Conservation (phyloP, 2,329 filamentous ascomycete species). For the Dissoconium aciculare region DNA sequence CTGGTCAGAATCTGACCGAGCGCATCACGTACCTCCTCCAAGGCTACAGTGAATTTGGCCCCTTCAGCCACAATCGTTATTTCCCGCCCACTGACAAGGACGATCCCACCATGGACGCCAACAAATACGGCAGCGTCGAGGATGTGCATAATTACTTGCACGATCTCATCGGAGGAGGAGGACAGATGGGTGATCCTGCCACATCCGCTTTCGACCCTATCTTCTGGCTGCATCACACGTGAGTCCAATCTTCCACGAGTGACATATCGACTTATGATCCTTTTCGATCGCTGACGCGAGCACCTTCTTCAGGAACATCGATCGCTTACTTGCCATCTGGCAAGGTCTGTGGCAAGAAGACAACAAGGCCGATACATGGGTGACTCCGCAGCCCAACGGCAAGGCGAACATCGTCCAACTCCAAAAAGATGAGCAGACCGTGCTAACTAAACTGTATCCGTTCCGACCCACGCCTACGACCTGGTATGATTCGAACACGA, state of each 20-base stretch:
- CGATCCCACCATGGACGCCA: not conserved
- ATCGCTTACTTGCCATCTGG: conserved; percentile 64
- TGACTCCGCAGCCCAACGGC: not conserved
- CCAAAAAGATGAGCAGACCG: not conserved
- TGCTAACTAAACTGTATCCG: not conserved
- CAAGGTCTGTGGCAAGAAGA: conserved; percentile 45
- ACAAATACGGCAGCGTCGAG: conserved; percentile 32
- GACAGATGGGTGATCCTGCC: conserved; percentile 54
- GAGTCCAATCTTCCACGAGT: no score
- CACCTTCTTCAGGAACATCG: conserved; percentile 59
- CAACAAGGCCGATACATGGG: not conserved
- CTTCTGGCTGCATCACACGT: conserved; percentile 57
- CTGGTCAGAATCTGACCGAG: not conserved
- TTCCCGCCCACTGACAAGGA: not conserved
- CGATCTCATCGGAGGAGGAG: conserved; percentile 41
- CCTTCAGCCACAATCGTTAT: not conserved
- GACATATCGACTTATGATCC: no score
- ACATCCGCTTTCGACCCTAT: conserved; percentile 66
- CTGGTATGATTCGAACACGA: conserved; percentile 37
- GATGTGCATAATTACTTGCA: conserved; percentile 35
- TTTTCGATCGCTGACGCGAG: no score
- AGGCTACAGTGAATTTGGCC: not conserved
- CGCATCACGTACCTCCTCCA: not conserved
- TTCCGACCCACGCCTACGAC: not conserved
- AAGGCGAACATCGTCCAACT: not conserved